Base-by-base conservation (phyloP, 495 filamentous ascomycete species). In the Penicillium subrubescens region DNA sequence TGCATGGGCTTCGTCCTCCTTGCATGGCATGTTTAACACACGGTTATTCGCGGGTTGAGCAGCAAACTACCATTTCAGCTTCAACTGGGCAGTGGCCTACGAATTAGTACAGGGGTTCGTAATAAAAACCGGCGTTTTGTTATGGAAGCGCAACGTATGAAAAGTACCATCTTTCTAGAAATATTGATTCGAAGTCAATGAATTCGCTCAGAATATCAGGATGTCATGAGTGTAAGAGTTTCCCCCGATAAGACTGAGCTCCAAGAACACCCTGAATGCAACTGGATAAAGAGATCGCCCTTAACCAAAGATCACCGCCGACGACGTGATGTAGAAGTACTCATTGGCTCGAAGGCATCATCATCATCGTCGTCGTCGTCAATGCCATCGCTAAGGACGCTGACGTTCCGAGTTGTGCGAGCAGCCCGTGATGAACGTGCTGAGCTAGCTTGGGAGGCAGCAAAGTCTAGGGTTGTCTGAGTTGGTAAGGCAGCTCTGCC, bases 351-450 rank as follows among this genome's bases (percentile, higher is more conserved):
- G 77, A 96, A 95, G 1, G 90, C 92, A 79, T 97, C 93, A 60
- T 91, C 84, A 65, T 87, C 90, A 68, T 93, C 91, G 65, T 91
- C 90, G 60, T 93, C 92, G 62, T 91, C 90, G 63, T 92, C 87
- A 61, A 90, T 84, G 67, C 89, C 81, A 41, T 79, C 77, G 44
- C 72, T 79, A 37, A 77, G 65, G 14, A 75, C 65, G 67, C 80
- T 81, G 46, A 79, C 62, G 25, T 75, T 71, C 67, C 73, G 78
- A 14, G 77, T 74, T 29, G 79, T 73, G 48, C 77, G 75, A 57
- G 82, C 71, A 75, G 75, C 59, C 70, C 78, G 75, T 77, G 78
- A 74, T 70, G 73, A 76, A 67, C 73, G 79, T 67, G 69, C 64
- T 29, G 69, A 74, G 61, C 80, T 77, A 12, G 81, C 76, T 52